Evolutionary conservation across 2,329 filamentous ascomycete species (phyloP), one percentile per base, ranked within the genome.

Genomic region (Endothia cerciana): DNA sequence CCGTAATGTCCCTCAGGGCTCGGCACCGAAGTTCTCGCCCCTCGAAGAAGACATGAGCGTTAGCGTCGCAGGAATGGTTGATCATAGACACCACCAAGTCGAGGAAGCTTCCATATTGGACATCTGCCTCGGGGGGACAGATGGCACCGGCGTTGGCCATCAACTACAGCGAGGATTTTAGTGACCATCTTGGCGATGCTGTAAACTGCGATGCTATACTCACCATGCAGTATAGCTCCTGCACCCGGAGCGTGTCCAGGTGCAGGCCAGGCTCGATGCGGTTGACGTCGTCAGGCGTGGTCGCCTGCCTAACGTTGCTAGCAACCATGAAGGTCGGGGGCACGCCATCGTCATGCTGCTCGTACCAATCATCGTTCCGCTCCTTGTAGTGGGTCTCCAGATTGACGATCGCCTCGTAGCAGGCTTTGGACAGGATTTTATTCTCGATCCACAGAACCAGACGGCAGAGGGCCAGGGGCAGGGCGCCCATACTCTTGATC

Each of bases 51-150:
- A 75, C 68, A 41, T 74, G 69, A 2, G 73, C 72, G 47, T 79
- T 80, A 11, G 76, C 75, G 0, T 74, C 70, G 63, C 77, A 80
- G 0, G 72, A 75, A 69, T 79, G 77, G 68, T 79, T 79, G 63
- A 78, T 74, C 41, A 73, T 65, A 15, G 76, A 71, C 0, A 72
- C 71, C 2, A 72, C 63, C 15, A 75, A 58, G 40, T 78, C 75
- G n/a, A 79, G 65, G 17, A 67, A 73, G n/a, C 65, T 69, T 5
- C 76, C 77, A 49, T 72, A 65, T 1, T 64, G 58, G 8, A 68
- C 60, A 6, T 69, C 69, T n/a, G 68, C 55, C 22, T 70, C 68
- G 1, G 74, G 36, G 2, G 67, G 62, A 2, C 72, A 66, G 30
- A 76, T 69, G 10, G 63, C 59, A n/a, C 74, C 68, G 30, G 65